A percentile compares a stretch with the other conserved stretches of the same genome.
phyloP scores from a whole-genome alignment of 177 flowering plant species.

The Telopea speciosissima region DNA sequence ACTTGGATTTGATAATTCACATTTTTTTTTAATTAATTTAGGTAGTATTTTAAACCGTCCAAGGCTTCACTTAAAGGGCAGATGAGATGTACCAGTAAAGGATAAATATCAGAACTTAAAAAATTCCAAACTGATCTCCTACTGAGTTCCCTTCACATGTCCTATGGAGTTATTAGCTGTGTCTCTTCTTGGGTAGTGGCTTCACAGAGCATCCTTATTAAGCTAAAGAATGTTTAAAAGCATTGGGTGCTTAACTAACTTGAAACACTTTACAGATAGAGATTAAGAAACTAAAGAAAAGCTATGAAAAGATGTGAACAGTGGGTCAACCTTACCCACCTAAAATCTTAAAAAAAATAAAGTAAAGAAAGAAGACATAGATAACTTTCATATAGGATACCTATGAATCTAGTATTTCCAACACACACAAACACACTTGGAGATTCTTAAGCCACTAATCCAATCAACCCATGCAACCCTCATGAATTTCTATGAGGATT shows the following conservation, averaged over 20 bases:
- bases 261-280: not conserved
- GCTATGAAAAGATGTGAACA: not conserved
- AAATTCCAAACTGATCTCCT: too few relatives aligned
- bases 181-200: not conserved
- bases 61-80: conserved; percentile 40
- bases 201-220: not conserved
- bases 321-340: not conserved
- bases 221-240: not conserved
- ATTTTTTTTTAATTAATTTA: conserved; percentile 12
- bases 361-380: too few relatives aligned
- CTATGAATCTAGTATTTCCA: too few relatives aligned
- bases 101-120: conserved; percentile 1
- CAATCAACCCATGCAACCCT: too few relatives aligned
- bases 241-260: not conserved
- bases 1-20: conserved; percentile 19
- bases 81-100: conserved; percentile 21
- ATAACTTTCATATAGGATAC: too few relatives aligned
- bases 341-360: too few relatives aligned
- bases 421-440: too few relatives aligned
- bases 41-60: conserved; percentile 23
- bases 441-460: too few relatives aligned
- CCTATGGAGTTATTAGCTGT: not conserved
- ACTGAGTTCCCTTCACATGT: not conserved
- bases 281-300: not conserved
- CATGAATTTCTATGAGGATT: too few relatives aligned